These are phyloP conservation scores for Sphenostylis stenocarpa DNA, from an alignment of 306 rosid genomes.

Conservation along the genomic window DNA sequence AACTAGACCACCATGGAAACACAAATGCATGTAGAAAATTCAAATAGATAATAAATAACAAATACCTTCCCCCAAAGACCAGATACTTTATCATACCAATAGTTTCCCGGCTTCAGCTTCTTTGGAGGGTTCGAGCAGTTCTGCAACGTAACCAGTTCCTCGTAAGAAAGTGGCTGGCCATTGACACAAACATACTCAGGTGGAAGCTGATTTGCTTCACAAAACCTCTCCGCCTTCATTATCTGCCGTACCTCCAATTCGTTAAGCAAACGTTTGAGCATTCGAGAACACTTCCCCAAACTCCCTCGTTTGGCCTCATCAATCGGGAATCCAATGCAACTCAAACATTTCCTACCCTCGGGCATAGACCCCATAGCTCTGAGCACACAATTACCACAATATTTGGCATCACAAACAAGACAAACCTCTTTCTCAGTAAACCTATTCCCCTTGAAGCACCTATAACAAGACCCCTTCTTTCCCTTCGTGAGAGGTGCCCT, in stretches of 20 bases:
- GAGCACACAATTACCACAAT: slow-evolving; percentile 90
- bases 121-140: slow-evolving; percentile 84
- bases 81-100: slow-evolving; percentile 99
- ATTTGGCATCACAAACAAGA: slow-evolving; percentile 92
- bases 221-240: slow-evolving; percentile 82
- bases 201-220: slow-evolving; percentile 93
- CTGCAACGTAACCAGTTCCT: slow-evolving; percentile 72
- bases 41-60: background rate
- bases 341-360: slow-evolving; percentile 93
- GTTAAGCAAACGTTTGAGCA: slow-evolving; percentile 90
- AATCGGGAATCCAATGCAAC: slow-evolving; percentile 80
- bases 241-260: slow-evolving; percentile 91
- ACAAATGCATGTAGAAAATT: background rate
- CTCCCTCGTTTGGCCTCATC: slow-evolving; percentile 73
- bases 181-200: slow-evolving; percentile 83
- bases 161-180: slow-evolving; percentile 77
- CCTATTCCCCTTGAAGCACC: slow-evolving; percentile 87
- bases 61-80: slow-evolving; percentile 99
- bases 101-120: slow-evolving; percentile 95
- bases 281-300: slow-evolving; percentile 89
- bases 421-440: slow-evolving; percentile 97
- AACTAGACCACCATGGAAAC: background rate
- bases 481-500: slow-evolving; percentile 71
- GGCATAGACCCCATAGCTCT: slow-evolving; percentile 99
- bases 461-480: slow-evolving; percentile 85